Evolutionary conservation across 208 protist genomes (phyloP).

Genomic region (Leishmania tarentolae): DNA sequence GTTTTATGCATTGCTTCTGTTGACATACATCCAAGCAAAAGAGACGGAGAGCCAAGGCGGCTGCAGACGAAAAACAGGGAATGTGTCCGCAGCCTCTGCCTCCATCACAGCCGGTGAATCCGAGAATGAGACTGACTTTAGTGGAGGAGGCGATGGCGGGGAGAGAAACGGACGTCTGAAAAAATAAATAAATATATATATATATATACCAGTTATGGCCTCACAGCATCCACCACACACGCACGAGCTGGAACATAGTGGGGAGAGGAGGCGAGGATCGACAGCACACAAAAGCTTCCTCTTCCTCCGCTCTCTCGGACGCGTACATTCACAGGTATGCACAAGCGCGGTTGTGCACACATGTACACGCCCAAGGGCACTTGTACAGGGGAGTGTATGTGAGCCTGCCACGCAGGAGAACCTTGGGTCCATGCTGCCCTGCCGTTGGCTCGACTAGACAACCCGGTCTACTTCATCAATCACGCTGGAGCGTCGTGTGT

Average conservation of each 20-base stretch:
- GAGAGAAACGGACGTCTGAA: not conserved
- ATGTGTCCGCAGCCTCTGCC: not conserved
- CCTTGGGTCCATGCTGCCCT: not conserved
- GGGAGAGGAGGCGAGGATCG: not conserved
- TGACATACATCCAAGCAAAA: slow-evolving; percentile 3
- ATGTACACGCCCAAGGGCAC: not conserved
- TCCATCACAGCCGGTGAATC: not conserved
- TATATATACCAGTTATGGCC: not conserved
- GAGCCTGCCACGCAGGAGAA: not conserved
- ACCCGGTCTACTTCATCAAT: slow-evolving; percentile 30
- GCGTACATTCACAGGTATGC: not conserved
- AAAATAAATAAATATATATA: not conserved
- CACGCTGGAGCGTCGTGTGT: slow-evolving; percentile 24
- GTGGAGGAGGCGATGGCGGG: not conserved
- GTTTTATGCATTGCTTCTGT: not conserved
- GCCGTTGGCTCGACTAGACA: not conserved
- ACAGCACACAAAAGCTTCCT: not conserved
- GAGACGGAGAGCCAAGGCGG: not conserved
- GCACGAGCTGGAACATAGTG: not conserved
- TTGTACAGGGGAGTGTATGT: not conserved
- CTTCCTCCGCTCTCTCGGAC: not conserved
- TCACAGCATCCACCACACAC: not conserved
- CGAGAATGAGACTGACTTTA: not conserved
- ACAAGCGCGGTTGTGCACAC: not conserved
- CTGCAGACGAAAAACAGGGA: not conserved